Percentiles rank a stretch among this genome's conserved stretches.
Evolutionary conservation across 331 rosid genomes (phyloP).

Genomic region (Prunus yedoensis): DNA sequence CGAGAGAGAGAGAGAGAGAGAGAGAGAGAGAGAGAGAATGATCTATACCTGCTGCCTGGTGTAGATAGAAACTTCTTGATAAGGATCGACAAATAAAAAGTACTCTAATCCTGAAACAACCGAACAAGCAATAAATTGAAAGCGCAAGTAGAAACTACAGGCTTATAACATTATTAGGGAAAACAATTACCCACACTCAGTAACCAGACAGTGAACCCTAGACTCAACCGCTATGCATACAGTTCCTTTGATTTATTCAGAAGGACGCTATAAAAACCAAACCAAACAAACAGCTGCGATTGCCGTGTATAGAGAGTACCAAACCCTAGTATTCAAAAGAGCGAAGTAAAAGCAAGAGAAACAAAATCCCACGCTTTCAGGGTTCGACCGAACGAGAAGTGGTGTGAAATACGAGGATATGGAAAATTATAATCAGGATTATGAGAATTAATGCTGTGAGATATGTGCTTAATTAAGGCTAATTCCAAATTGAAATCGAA

Average conservation of each 20-base stretch:
- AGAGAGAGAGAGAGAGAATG: not conserved
- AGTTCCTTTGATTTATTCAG: conserved; percentile 16
- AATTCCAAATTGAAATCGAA: conserved; percentile 28
- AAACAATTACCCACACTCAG: not conserved
- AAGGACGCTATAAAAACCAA: not conserved
- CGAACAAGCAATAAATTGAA: conserved; percentile 26
- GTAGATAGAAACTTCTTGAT: conserved; percentile 16
- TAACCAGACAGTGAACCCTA: not conserved
- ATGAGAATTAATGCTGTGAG: conserved; percentile 15
- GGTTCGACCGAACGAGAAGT: not conserved
- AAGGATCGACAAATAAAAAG: conserved; percentile 21
- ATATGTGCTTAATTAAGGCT: conserved; percentile 15
- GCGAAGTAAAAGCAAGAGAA: conserved; percentile 9
- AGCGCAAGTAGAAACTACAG: conserved; percentile 13
- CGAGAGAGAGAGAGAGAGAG: no score
- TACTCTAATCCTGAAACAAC: conserved; percentile 32
- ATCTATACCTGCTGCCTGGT: not conserved
- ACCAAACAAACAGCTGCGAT: conserved; percentile 5
- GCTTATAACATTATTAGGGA: not conserved
- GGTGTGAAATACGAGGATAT: conserved; percentile 10
- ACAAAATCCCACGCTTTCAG: conserved; percentile 9
- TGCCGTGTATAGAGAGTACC: conserved; percentile 3
- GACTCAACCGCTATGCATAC: not conserved
- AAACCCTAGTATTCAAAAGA: conserved; percentile 55
- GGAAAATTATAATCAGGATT: conserved; percentile 26